Base-by-base conservation (phyloP, 192 early-diverging fungal genomes). In the Coemansia sp. region DNA sequence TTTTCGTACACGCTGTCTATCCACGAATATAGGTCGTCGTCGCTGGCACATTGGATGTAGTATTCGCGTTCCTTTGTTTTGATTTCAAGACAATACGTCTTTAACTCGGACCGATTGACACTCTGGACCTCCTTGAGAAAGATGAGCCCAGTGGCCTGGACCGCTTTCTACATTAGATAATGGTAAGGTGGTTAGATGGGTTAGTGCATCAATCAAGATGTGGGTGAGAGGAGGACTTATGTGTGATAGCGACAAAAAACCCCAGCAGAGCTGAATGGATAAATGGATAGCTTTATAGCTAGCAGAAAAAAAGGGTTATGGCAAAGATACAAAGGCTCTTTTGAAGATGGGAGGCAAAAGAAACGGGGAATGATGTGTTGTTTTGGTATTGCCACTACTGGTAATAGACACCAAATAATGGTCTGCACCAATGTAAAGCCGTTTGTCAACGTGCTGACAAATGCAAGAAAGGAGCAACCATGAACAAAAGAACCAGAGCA, bases 11-110 rank as follows among this genome's bases (percentile, higher is more conserved):
- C 93, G 70, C 94, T 92, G 69, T 99, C 96, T 87, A 97, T 93
- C 97, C 97, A 99, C 48, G 90, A 89, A 74, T 99, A 99, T 30
- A 99, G 84, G 72, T 99, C 96, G 71, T 96, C 93, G 74, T 99
- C 97, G 69, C 87, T 94, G 71, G 91, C 93, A 74, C 94, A 95
- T 10, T 93, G 88, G 30, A 99, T 81, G 72, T 88, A 96, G 75
- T 94, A 97, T 42, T 89, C 92, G 82, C 94, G 92, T 40, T 97
- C 95, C 78, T 93, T 95, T 37, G 95, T 95, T 37, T 87, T 86
- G 53, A 99, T 87, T 68, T 96, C 94, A 69, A 99, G 94, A 70
- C 93, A 97, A 78, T 94, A 97, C 39, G 88, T 85, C 72, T 96
- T 97, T 46, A 92, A 73, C 59, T 97, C 93, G 16, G 92, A 92